Percentiles rank a stretch among this genome's conserved stretches.
Evolutionary conservation across 768 basidiomycete species (phyloP).

Genomic region (Leccinellum albellum): DNA sequence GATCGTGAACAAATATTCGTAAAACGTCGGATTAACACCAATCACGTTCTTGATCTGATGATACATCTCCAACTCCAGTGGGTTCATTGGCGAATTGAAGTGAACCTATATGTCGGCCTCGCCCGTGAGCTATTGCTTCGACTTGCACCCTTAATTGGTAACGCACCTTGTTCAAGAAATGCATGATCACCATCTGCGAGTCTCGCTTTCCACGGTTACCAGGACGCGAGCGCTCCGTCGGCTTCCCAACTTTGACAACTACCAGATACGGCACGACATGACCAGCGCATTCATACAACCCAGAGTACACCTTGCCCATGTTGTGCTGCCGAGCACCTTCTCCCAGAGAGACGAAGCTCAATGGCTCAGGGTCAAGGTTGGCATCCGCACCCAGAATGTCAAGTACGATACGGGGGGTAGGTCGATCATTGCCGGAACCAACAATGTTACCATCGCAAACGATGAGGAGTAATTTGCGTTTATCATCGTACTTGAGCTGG

Average conservation of each 20-base stretch:
- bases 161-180: conserved; percentile 91
- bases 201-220: conserved; percentile 99
- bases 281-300: conserved; percentile 88
- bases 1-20: conserved; percentile 91
- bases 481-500: conserved; percentile 95
- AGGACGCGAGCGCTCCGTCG: conserved; percentile 86
- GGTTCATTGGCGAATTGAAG: conserved; percentile 95
- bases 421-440: conserved; percentile 93
- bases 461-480: conserved; percentile 88
- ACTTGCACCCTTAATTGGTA: neutral
- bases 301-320: conserved; percentile 97
- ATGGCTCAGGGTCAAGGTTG: conserved; percentile 88
- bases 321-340: conserved; percentile 96
- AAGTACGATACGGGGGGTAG: conserved; percentile 93
- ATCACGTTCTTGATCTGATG: conserved; percentile 99
- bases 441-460: conserved; percentile 99
- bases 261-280: conserved; percentile 96
- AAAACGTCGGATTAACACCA: conserved; percentile 97
- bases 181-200: conserved; percentile 94
- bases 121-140: neutral
- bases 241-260: conserved; percentile 91
- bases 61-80: conserved; percentile 95
- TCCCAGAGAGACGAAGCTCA: conserved; percentile 91
- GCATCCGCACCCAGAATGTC: conserved; percentile 95
- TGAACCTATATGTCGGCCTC: conserved; percentile 61